Base-by-base conservation (phyloP, 1,139 yeast species). In the Lodderomyces elongisporus region DNA sequence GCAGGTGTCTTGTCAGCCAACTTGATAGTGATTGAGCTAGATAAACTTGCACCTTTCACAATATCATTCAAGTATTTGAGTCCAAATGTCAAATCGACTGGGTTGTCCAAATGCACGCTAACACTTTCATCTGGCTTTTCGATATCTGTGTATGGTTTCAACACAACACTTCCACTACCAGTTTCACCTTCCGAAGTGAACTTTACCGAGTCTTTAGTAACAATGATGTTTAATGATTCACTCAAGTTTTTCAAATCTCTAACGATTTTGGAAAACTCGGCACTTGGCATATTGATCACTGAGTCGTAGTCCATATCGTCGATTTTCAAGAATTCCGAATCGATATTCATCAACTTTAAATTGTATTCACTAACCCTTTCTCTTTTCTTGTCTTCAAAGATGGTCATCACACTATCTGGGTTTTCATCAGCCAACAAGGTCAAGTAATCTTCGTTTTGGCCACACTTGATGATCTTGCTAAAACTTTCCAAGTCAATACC, bases 221-320 rank as follows among this genome's bases (percentile, higher is more conserved):
- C 94, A 37, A 79, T 69, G 46, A 91, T 82, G 52, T 81, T 81
- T 52, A 93, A 71, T 24, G 96, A 82, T 60, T 91, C 98, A 53
- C 91, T 78, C 56, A 91, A 66, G 48, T 84, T 83, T 50, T 77
- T 76, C 66, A 91, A 73, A 58, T 91, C 98, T 51, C 95, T 79
- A 42, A 89, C 85, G 48, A 85, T 81, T 59, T 89, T 87, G 54
- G 93, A 79, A 60, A 91, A 87, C 51, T 91, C 97, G 22, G 73
- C 48, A 24, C 96, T 72, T 40, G 97, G 96, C 85, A 91, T 77
- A 42, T 84, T 79, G 48, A 91, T 74, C 43, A 85, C 81, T 33
- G 94, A 79, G 53, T 85, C 93, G 59, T 85, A 85, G 44, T 87
- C 95, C 77, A 88, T 80, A 49, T 88, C 97, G 49, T 94, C 98